A percentile compares a stretch with the other conserved stretches of the same genome.
These are phyloP conservation scores for Gynostemma pentaphyllum DNA, from an alignment of 306 rosid species.

Conservation along the genomic window DNA sequence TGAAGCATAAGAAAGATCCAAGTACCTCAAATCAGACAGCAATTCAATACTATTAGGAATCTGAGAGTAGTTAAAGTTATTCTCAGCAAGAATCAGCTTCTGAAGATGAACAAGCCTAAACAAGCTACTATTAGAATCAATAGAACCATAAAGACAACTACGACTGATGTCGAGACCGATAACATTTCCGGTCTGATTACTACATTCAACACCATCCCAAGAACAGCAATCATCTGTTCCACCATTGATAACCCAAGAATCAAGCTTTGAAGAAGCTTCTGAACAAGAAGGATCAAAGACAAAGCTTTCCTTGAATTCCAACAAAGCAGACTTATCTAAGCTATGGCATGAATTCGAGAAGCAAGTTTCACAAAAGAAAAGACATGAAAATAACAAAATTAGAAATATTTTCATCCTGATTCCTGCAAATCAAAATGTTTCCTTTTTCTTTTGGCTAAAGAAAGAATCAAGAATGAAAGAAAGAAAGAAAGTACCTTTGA, in stretches of 20 bases:
- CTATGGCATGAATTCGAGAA: not conserved
- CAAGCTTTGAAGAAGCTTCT: not conserved
- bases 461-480: no score
- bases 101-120: slow-evolving; percentile 13
- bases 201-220: not conserved
- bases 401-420: not conserved
- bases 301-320: slow-evolving; percentile 1
- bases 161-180: not conserved
- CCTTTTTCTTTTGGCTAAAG: not conserved
- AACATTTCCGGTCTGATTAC: not conserved
- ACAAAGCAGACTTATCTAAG: not conserved
- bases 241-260: not conserved
- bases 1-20: not conserved
- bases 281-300: not conserved
- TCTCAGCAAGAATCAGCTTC: slow-evolving; percentile 15
- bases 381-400: not conserved
- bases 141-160: not conserved
- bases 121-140: slow-evolving; percentile 1
- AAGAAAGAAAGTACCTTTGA: not conserved
- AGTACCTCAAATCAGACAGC: slow-evolving; percentile 3
- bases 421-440: not conserved
- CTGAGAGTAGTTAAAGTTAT: slow-evolving; percentile 16
- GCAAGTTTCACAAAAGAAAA: not conserved
- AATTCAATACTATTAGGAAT: slow-evolving; percentile 9
- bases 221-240: not conserved